Evolutionary conservation across 495 filamentous ascomycete species (phyloP).

Genomic region (Darksidea phi): DNA sequence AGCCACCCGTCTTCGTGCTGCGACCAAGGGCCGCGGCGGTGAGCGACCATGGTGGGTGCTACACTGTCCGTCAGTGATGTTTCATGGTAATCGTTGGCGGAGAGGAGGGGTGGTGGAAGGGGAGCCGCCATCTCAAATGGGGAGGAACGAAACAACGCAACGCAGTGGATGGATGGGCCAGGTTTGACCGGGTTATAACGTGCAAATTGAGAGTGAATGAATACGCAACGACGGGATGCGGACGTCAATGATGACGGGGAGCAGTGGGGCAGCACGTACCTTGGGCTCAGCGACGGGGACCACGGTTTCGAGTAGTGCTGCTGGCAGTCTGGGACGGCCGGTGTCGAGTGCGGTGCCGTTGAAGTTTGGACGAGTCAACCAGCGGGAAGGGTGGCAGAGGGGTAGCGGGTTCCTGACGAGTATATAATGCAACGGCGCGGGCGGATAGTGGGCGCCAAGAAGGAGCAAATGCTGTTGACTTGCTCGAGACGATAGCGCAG

Average conservation of each 20-base stretch:
- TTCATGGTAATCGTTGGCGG: not conserved
- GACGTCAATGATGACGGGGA: not conserved
- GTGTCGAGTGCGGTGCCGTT: not conserved
- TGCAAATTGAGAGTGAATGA: not conserved
- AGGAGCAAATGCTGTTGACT: constrained; percentile 25
- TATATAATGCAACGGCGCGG: constrained; percentile 15
- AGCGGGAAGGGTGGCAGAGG: constrained; percentile 7
- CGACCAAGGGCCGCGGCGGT: constrained; percentile 88
- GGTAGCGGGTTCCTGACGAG: constrained; percentile 15
- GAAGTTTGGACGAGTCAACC: not conserved
- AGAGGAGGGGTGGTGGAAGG: not conserved
- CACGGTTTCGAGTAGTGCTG: not conserved
- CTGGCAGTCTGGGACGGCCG: not conserved
- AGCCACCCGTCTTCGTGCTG: constrained; percentile 74
- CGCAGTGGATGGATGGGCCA: too few relatives aligned
- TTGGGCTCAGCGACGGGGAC: not conserved
- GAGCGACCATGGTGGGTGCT: constrained; percentile 41
- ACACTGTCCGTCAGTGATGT: not conserved
- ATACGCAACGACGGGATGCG: not conserved
- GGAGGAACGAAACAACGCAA: not conserved
- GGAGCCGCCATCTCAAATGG: not conserved
- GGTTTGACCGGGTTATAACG: not conserved
- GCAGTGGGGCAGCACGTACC: not conserved
- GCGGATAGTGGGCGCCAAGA: constrained; percentile 24
- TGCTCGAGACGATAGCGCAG: constrained; percentile 20